phyloP scores from a whole-genome alignment of 1,284 basidiomycete species.

The Cutaneotrichosporon daszewskae region DNA sequence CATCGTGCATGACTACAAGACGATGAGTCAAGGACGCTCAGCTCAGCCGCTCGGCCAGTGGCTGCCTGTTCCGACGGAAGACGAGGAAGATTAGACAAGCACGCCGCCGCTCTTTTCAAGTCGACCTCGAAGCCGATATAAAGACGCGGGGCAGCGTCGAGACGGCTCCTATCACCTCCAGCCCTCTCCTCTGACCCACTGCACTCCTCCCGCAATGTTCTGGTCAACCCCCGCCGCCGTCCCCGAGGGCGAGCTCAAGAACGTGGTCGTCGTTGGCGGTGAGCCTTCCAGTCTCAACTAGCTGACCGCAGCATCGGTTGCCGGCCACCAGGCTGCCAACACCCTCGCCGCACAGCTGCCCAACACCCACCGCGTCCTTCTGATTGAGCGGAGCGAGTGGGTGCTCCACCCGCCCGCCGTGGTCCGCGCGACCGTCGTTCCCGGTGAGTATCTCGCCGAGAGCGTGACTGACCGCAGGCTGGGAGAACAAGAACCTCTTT shows the following conservation, averaged over 20 bases:
- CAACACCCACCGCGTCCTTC: conserved; percentile 43
- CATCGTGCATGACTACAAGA: no score
- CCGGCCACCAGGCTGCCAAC: conserved; percentile 39
- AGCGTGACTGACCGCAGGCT: conserved; percentile 33
- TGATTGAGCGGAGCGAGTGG: conserved; percentile 47
- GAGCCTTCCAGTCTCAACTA: not conserved
- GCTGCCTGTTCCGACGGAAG: no score
- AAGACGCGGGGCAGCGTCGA: no score
- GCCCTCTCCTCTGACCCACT: not conserved
- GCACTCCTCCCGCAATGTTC: no score
- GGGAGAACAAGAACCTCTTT: conserved; percentile 41
- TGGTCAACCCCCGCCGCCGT: conserved; percentile 36
- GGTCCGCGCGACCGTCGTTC: conserved; percentile 46
- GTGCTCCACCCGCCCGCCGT: conserved; percentile 42
- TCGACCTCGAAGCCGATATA: no score
- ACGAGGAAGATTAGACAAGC: no score
- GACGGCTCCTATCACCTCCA: not conserved
- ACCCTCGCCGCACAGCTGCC: conserved; percentile 39
- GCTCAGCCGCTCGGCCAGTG: no score
- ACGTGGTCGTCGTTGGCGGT: conserved; percentile 40
- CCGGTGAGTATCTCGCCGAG: conserved; percentile 33
- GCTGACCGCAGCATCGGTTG: conserved; percentile 25
- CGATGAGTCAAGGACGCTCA: no score
- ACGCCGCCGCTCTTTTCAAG: no score
- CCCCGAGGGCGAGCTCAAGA: conserved; percentile 25